Base-by-base conservation (phyloP, 2,329 filamentous ascomycete species). In the Penicillium sp. region DNA sequence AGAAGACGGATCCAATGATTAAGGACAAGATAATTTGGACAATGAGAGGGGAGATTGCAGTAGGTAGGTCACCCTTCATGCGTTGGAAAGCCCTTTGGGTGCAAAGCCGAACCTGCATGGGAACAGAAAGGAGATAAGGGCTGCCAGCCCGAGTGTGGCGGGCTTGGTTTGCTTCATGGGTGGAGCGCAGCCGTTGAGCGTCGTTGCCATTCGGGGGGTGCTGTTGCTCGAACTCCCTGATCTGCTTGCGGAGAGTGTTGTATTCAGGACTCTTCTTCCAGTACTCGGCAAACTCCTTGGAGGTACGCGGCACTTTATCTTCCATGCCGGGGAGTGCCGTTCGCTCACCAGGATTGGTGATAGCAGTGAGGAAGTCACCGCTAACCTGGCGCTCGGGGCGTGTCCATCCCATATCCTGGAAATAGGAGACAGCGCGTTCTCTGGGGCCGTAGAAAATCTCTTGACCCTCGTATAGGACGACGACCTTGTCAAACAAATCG, bases 1-100 rank as follows among this genome's bases (percentile, higher is more conserved):
- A 95, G 73, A 93, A 96, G 58, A 94, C 85, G 50, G 85, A 88
- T 40, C 87, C 79, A 50, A 95, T 83, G 65, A 96, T 88, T 52
- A 96, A 77, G 47, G 88, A 80, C 81, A 93, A 87, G 60, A 83
- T 72, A 29, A 85, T 80, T 70, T 94, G 93, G 55, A 83, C 87
- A 29, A 73, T 56, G 10, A 84, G 77, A 42, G 84, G 80, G 21
- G 84, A 84, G 12, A 92, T 56, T 0, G 88, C 89, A 53, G 93
- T 76, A 55, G 82, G 86, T 10, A 87, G 85, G 62, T 96, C 91
- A 46, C 88, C 89, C 48, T 77, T 80, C 8, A 96, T 78, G 37
- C 91, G 84, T 64, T 84, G 83, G 75, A 87, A 94, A 7, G 90
- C 91, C 64, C 92, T 86, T 78, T 84, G 86, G 18, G 94, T 78